Evolutionary conservation across 371 early-diverging fungal species (phyloP), one percentile per base, ranked within the genome.

Genomic region (Funneliformis caledonium): DNA sequence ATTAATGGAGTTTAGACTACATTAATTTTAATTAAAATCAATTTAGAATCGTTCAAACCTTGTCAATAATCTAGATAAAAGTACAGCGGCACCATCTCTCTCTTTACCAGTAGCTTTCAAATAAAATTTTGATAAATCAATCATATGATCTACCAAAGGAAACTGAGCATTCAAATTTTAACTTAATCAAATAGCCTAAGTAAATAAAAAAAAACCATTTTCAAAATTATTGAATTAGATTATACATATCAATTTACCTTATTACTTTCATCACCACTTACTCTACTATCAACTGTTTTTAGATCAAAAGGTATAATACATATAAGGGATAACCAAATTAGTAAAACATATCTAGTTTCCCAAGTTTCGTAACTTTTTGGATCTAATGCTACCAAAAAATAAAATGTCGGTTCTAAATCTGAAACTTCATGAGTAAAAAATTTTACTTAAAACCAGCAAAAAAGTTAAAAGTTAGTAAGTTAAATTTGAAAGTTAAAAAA

Each of bases 271-370:
- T 76, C 78, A 33, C 79, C 75, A 4, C 47, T 77, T 2, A 82
- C 76, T 1, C 90, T 89, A 81, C 94, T 93, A 82, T 97, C 97
- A 26, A 98, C 89, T 22, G 87, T 91, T 78, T 88, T 89, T 16
- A 98, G 88, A 85, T 97, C 97, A 83, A 98, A 98, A 2, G 98
- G 98, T 42, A 96, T 92, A 96, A 96, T 95, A 74, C 92, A 91
- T 80, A 97, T 89, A 59, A 97, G 88, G 0, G 96, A 95, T n/a
- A 96, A 83, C 96, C 96, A 96, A 33, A 96, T 86, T 52, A 96
- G 85, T 45, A 93, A 86, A 14, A 96, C 86, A 81, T 94, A 96
- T 14, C 95, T 89, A 2, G 88, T 88, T 80, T 93, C 93, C 97
- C 97, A 96, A 14, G 85, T 60, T 1, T 68, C 45, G 31, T 76